A percentile compares a stretch with the other conserved stretches of the same genome.
Evolutionary conservation across 345 rosid genomes (phyloP).

Genomic region (Physaria fendleri): DNA sequence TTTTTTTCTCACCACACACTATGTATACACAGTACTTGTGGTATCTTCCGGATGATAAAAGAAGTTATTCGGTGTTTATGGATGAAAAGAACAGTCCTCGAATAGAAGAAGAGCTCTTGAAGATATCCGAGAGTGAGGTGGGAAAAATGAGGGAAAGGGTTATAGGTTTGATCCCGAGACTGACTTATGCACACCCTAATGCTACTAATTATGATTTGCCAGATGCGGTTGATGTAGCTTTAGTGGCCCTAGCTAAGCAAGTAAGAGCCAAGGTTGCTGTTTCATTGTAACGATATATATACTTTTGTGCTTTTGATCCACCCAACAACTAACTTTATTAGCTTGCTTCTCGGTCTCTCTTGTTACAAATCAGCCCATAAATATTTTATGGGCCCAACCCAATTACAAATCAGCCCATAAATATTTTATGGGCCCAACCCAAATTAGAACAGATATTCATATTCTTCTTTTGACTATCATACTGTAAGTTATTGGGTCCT

Average conservation of each 20-base stretch:
- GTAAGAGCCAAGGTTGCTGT: not conserved
- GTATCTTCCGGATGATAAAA: not conserved
- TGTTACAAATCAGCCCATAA: conserved; percentile 30
- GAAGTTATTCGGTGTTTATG: not conserved
- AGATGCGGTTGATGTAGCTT: conserved; percentile 24
- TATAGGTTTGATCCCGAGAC: conserved; percentile 13
- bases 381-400: no score
- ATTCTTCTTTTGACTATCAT: no score
- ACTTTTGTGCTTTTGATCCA: not conserved
- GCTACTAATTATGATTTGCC: conserved; percentile 1
- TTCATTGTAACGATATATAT: not conserved
- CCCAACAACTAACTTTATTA: conserved; percentile 41
- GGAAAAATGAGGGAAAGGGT: conserved; percentile 6
- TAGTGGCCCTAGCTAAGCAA: conserved; percentile 1
- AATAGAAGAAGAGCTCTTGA: not conserved
- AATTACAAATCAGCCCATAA: not conserved
- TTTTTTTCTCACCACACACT: not conserved
- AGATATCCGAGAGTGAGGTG: not conserved
- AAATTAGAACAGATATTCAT: no score
- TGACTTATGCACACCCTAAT: conserved; percentile 13
- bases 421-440: not conserved
- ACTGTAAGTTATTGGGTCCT: no score
- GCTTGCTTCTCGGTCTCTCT: conserved; percentile 54
- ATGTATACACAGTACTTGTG: conserved; percentile 9
- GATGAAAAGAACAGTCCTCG: not conserved